phyloP scores from a whole-genome alignment of 2,329 filamentous ascomycete species.

The Cryphonectria radicalis region DNA sequence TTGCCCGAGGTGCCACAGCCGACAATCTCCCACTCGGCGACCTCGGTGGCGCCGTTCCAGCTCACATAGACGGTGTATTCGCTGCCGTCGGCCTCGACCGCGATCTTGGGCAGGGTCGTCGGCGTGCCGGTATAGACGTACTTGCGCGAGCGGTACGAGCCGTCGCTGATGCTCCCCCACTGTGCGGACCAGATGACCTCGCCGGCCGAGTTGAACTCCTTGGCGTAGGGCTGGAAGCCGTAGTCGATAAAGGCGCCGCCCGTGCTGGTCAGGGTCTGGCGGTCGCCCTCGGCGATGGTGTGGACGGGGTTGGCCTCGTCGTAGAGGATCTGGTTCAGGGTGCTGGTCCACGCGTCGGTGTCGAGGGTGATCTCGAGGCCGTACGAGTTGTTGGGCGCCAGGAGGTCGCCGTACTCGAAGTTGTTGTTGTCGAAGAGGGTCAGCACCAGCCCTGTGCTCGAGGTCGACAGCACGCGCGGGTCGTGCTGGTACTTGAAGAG shows the following conservation, averaged over 20 bases:
- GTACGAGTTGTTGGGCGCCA: constrained; percentile 16
- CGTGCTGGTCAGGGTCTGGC: constrained; percentile 22
- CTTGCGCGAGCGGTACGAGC: constrained; percentile 19
- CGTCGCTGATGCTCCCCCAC: constrained; percentile 18
- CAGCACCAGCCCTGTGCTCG: constrained; percentile 16
- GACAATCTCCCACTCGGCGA: constrained; percentile 14
- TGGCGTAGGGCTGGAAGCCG: constrained; percentile 22
- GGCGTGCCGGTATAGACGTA: constrained; percentile 14
- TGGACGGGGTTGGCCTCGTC: constrained; percentile 12
- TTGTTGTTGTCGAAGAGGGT: constrained; percentile 26
- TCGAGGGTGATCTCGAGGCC: constrained; percentile 20
- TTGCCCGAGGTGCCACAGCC: constrained; percentile 15
- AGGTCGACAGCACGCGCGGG: constrained; percentile 17
- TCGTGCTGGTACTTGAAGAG: constrained; percentile 25
- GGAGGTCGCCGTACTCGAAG: constrained; percentile 19
- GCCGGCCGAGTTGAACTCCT: constrained; percentile 16
- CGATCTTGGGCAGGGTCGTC: constrained; percentile 8
- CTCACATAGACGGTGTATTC: constrained; percentile 18
- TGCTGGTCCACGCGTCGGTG: constrained; percentile 17
- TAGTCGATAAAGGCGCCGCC: constrained; percentile 34
- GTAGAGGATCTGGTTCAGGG: constrained; percentile 17
- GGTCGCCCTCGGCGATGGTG: constrained; percentile 20
- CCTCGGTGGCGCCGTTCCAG: constrained; percentile 23
- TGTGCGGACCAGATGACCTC: constrained; percentile 16
- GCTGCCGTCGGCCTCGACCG: not conserved